Conservation (phyloP, 2,329 filamentous ascomycete species). For the Exophiala bonariae region DNA sequence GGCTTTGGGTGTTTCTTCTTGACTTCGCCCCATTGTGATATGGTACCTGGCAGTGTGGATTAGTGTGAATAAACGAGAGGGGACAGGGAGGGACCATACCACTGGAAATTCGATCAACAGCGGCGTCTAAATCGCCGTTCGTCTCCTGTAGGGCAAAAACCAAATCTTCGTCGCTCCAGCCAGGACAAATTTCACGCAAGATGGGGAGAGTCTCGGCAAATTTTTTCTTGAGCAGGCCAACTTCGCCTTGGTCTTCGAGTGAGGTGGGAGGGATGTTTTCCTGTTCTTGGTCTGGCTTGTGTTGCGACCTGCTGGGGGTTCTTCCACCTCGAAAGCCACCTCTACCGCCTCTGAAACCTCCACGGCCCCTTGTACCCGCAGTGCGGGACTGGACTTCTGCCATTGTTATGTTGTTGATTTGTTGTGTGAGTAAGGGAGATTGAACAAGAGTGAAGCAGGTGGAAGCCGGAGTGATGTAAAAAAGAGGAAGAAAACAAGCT, state of each 20-base stretch:
- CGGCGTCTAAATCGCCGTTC: conserved; percentile 48
- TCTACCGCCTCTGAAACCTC: conserved; percentile 48
- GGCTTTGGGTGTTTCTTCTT: conserved; percentile 54
- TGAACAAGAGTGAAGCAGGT: conserved; percentile 27
- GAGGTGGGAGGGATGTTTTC: conserved; percentile 60
- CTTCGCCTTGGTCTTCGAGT: conserved; percentile 81
- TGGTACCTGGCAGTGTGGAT: conserved; percentile 40
- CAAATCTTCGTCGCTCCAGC: conserved; percentile 94
- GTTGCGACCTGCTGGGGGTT: conserved; percentile 47
- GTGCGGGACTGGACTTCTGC: conserved; percentile 90
- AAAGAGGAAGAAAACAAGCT: conserved; percentile 26
- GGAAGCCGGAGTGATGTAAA: conserved; percentile 4
- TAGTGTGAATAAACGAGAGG: background rate
- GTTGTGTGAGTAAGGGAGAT: conserved; percentile 13
- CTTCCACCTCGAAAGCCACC: conserved; percentile 82
- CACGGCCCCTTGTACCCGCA: conserved; percentile 57
- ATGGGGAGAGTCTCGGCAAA: conserved; percentile 76
- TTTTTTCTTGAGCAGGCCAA: conserved; percentile 88
- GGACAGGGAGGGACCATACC: conserved; percentile 34
- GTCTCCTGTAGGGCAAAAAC: conserved; percentile 87
- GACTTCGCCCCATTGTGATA: conserved; percentile 54
- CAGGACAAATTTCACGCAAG: conserved; percentile 89
- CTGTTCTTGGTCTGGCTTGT: conserved; percentile 71
- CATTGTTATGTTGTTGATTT: conserved; percentile 62
- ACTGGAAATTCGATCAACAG: conserved; percentile 53